Conservation (phyloP, 352 stramenopile genomes). For the Phytophthora citricola region DNA sequence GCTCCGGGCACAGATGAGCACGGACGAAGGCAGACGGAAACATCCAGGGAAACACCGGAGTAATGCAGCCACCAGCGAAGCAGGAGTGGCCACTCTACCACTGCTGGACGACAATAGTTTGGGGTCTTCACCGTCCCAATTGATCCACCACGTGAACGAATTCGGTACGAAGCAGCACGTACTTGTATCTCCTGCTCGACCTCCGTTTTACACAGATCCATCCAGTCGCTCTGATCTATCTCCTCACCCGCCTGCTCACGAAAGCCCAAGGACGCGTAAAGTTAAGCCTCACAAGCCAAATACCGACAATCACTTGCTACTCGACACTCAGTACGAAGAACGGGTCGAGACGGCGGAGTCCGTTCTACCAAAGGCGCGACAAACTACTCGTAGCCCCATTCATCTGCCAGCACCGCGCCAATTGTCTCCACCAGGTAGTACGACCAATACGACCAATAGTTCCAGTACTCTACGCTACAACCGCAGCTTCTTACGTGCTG, state of each 20-base stretch:
- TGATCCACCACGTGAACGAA: conserved; percentile 74
- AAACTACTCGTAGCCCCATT: conserved; percentile 7
- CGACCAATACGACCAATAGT: conserved; percentile 5
- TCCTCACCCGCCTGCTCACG: conserved; percentile 15
- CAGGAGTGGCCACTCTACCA: conserved; percentile 16
- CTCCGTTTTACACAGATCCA: conserved; percentile 52
- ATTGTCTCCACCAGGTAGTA: conserved; percentile 3
- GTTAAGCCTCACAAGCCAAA: conserved; percentile 14
- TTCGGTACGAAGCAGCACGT: conserved; percentile 67
- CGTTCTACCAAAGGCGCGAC: conserved; percentile 7
- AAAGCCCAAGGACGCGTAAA: conserved; percentile 18
- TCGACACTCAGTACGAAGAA: conserved; percentile 40
- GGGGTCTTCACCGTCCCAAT: conserved; percentile 25
- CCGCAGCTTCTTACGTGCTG: conserved; percentile 60
- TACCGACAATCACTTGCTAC: conserved; percentile 19
- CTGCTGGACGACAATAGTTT: conserved; percentile 24
- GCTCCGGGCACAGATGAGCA: conserved; percentile 30
- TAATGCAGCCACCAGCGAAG: conserved; percentile 8
- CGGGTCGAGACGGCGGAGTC: conserved; percentile 24
- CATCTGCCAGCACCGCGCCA: conserved; percentile 3
- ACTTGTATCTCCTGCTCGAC: conserved; percentile 60
- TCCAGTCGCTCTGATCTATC: not conserved
- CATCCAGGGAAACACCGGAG: conserved; percentile 15
- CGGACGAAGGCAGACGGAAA: conserved; percentile 18
- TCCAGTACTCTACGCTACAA: conserved; percentile 43